These are phyloP conservation scores for Rhizopus microsporus DNA, from an alignment of 371 early-diverging fungal genomes.

Conservation along the genomic window DNA sequence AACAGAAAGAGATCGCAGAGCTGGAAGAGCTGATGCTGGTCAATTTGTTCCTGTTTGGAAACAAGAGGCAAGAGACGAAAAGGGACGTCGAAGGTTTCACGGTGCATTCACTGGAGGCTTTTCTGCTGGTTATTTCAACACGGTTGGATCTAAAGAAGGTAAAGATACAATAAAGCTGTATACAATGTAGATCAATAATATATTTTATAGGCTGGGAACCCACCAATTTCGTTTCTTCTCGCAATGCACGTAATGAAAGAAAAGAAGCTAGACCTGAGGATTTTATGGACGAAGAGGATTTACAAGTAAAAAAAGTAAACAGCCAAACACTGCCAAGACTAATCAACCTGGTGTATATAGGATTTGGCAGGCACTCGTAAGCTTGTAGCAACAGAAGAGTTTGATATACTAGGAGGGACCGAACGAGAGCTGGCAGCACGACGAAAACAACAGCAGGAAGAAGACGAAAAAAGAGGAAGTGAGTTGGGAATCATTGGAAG, in stretches of 20 bases:
- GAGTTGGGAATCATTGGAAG: slow-evolving; percentile 32
- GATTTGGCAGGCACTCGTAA: slow-evolving; percentile 53
- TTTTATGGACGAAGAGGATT: slow-evolving; percentile 93
- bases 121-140: slow-evolving; percentile 93
- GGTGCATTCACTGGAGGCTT: slow-evolving; percentile 96
- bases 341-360: slow-evolving; percentile 17
- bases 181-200: neutral
- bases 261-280: slow-evolving; percentile 68
- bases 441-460: slow-evolving; percentile 43
- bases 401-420: slow-evolving; percentile 67
- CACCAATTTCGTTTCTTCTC: slow-evolving; percentile 68
- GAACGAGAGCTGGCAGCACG: slow-evolving; percentile 60
- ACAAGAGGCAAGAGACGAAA: slow-evolving; percentile 73
- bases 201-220: slow-evolving; percentile 74
- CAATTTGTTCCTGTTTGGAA: slow-evolving; percentile 59
- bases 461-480: slow-evolving; percentile 40
- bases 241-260: slow-evolving; percentile 45
- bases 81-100: slow-evolving; percentile 86
- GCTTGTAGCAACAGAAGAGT: slow-evolving; percentile 68
- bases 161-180: neutral
- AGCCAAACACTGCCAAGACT: neutral
- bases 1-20: slow-evolving; percentile 42
- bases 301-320: slow-evolving; percentile 45
- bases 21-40: slow-evolving; percentile 46
- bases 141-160: slow-evolving; percentile 96